Evolutionary conservation across 23 red algal genomes (phyloP), one percentile per base, ranked within the genome.

Genomic region (Gracilaria vermiculophylla): DNA sequence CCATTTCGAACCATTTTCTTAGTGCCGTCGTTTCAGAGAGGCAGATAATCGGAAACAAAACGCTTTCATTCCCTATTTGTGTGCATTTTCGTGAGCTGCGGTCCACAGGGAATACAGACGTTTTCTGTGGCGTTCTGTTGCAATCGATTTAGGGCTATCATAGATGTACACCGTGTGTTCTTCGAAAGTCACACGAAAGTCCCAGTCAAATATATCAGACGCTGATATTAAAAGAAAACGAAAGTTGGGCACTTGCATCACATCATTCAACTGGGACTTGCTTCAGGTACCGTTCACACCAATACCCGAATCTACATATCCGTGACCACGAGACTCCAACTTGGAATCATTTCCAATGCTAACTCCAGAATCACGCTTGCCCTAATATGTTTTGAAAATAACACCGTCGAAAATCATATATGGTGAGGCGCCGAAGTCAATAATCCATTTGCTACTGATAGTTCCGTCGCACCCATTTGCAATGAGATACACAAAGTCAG

Each of bases 381-480:
- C 61, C 49, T 81, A 48, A 21, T 61, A 81, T 15, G 50, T 12
- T 62, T 61, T 48, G 39, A 81, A 81, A 48, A 81, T 45, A 2
- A 51, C 57, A 2, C 41, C 37, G 40, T 81, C 55, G 41, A 36
- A 81, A 81, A 34, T 61, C 77, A 81, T 81, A 34, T 81, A 51
- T 2, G 77, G 50, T 36, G 77, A 60, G 2, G 77, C 77, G 3
- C 77, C 54, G 61, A 27, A 81, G 77, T 81, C 77, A 43, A 81
- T 33, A 43, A 81, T 81, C 77, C 77, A 81, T n/a, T 66, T 16
- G 34, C 61, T 66, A 33, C 19, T 53, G 49, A 19, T 53, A 19
- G 49, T 19, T 19, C 19, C 19, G 49, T 53, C 19, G 19, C 12
- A 53, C 11, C 49, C 49, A 19, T 13, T 53, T 11, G 49, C 49